phyloP scores from a whole-genome alignment of 768 basidiomycete species.

The Leccinum disarticulatum region DNA sequence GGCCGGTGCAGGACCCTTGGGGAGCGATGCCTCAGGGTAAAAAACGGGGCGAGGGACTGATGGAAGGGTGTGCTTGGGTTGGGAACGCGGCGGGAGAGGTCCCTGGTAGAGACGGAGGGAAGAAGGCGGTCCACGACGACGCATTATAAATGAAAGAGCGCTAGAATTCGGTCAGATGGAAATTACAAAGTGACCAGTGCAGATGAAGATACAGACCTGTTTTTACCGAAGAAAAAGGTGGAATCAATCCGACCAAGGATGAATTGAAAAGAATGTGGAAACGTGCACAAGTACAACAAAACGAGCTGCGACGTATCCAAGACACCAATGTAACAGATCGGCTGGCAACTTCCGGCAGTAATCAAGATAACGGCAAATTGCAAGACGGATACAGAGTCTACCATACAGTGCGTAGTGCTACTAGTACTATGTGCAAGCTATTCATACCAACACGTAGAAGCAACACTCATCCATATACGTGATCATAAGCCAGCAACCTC shows the following conservation, averaged over 20 bases:
- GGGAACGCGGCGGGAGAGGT: conserved; percentile 59
- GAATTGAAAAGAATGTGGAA: not conserved
- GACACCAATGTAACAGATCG: not conserved
- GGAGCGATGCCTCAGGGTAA: conserved; percentile 32
- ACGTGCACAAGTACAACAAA: not conserved
- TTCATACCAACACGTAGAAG: conserved; percentile 3
- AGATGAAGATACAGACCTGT: not conserved
- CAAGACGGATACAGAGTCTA: not conserved
- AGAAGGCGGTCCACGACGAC: conserved; percentile 66
- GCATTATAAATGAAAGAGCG: conserved; percentile 41
- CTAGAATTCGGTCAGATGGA: not conserved
- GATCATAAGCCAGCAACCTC: conserved; percentile 8
- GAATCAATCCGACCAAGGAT: conserved; percentile 7
- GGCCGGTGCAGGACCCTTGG: conserved; percentile 20
- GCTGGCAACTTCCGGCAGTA: not conserved
- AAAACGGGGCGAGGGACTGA: conserved; percentile 60
- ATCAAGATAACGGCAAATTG: not conserved
- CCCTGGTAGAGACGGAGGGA: conserved; percentile 62
- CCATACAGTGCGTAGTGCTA: not conserved
- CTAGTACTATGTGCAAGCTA: not conserved
- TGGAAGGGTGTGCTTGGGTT: conserved; percentile 66
- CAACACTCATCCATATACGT: conserved; percentile 1
- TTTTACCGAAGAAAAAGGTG: conserved; percentile 1
- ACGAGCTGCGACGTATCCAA: not conserved
- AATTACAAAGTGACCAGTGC: no score